Percentiles rank a stretch among this genome's conserved stretches.
Evolutionary conservation across 2,329 filamentous ascomycete genomes (phyloP).

Genomic region (Emericellopsis cladophorae): DNA sequence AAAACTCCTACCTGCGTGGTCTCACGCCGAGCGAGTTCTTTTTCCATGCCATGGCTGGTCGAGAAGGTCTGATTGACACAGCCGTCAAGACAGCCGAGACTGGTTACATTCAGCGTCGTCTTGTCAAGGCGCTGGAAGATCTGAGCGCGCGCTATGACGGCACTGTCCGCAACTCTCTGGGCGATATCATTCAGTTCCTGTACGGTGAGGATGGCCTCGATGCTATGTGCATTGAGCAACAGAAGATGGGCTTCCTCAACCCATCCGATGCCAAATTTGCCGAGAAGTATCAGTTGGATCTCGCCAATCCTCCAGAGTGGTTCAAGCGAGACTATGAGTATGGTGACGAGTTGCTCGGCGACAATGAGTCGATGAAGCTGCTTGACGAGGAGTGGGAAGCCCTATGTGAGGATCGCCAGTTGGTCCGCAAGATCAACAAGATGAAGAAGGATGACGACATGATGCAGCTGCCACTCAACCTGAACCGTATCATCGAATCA

Average conservation of each 20-base stretch:
- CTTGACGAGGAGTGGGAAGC: constrained; percentile 83
- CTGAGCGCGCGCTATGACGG: constrained; percentile 96
- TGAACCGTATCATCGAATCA: constrained; percentile 80
- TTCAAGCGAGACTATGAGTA: constrained; percentile 54
- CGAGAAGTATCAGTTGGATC: constrained; percentile 71
- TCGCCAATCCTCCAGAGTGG: constrained; percentile 45
- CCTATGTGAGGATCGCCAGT: constrained; percentile 59
- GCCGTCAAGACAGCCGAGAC: constrained; percentile 99
- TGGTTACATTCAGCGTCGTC: constrained; percentile 95
- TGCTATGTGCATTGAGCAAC: constrained; percentile 85
- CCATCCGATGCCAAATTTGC: constrained; percentile 69
- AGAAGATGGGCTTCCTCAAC: constrained; percentile 76
- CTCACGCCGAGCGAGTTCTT: constrained; percentile 95
- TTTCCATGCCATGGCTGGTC: constrained; percentile 99
- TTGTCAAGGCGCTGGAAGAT: constrained; percentile 96
- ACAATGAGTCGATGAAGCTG: constrained; percentile 74
- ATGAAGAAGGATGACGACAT: constrained; percentile 65
- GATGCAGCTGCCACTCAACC: constrained; percentile 87
- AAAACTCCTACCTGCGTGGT: constrained; percentile 95
- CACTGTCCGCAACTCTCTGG: constrained; percentile 91
- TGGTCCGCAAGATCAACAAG: constrained; percentile 56
- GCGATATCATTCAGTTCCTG: constrained; percentile 92
- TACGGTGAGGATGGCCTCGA: constrained; percentile 97
- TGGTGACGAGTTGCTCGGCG: constrained; percentile 73
- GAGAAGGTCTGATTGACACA: constrained; percentile 98